These are phyloP conservation scores for Entophlyctis luteolus DNA, from an alignment of 192 early-diverging fungal genomes.

Conservation along the genomic window DNA sequence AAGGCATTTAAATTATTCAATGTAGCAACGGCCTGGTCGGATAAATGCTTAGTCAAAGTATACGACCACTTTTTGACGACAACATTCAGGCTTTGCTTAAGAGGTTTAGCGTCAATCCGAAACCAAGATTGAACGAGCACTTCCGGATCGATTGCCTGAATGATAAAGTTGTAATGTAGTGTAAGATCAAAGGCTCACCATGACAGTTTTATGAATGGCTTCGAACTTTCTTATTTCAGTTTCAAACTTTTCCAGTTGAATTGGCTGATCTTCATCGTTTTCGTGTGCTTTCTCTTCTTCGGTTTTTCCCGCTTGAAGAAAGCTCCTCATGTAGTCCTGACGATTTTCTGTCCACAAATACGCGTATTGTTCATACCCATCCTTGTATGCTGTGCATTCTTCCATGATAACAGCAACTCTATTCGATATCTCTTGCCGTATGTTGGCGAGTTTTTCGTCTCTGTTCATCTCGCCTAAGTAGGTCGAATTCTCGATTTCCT, in stretches of 20 bases:
- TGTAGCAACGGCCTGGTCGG: conserved; percentile 53
- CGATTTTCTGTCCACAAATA: conserved; percentile 69
- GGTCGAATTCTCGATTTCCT: conserved; percentile 47
- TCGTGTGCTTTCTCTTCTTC: conserved; percentile 31
- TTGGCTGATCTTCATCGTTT: conserved; percentile 36
- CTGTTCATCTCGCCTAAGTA: conserved; percentile 57
- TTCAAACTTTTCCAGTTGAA: conserved; percentile 65
- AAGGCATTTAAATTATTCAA: conserved; percentile 60
- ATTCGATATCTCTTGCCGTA: conserved; percentile 40
- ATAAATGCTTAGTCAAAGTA: conserved; percentile 61
- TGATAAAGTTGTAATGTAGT: not conserved
- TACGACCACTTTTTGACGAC: conserved; percentile 68
- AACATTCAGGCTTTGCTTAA: conserved; percentile 62
- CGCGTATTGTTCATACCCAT: conserved; percentile 59
- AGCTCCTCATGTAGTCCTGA: conserved; percentile 63
- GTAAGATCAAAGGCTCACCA: conserved; percentile 21
- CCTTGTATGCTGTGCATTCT: conserved; percentile 47
- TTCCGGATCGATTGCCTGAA: conserved; percentile 53
- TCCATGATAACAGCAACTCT: conserved; percentile 50
- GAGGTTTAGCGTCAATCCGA: conserved; percentile 54
- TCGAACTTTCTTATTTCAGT: conserved; percentile 63
- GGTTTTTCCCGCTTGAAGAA: conserved; percentile 42
- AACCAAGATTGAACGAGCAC: conserved; percentile 60
- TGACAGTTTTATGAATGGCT: conserved; percentile 60
- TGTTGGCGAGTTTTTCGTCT: conserved; percentile 40